Base-by-base conservation (phyloP, 1,284 basidiomycete species). In the Apiotrichum mycotoxinovorans region DNA sequence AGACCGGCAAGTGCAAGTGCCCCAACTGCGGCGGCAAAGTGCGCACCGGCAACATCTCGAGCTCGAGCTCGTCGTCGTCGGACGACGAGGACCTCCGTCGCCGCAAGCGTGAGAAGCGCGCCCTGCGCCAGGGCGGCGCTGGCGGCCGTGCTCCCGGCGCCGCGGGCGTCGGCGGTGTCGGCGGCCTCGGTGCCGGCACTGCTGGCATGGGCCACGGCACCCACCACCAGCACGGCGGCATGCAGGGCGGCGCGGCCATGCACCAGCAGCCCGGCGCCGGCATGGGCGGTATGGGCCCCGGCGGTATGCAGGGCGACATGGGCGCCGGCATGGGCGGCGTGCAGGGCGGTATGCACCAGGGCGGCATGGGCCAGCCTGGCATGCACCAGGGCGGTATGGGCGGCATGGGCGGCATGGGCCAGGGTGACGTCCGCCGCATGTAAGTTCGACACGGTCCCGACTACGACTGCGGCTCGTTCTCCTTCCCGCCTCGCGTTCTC, bases 1-100 rank as follows among this genome's bases (percentile, higher is more conserved):
- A 56, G 54, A 43, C 52, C 43, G 37, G 35, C 60, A 61, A 61
- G 60, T 61, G 60, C 60, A 61, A 61, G 60, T 61, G 60, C 56
- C 53, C 53, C 51, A 50, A 51, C 50, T 61, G 60, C 51, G 15
- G 23, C 18, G 60, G 60, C 30, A 50, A 48, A 14, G 60, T 49
- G 25, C 30, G 20, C 14, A n/a, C 20, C 11, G 60, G 56, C 17
- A 44, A 34, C 26, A 47, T 58, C 50, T 42, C 56, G 43, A 20
- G 18, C 20, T 55, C 53, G 35, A 56, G 53, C 30, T 40, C 40
- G 27, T 51, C 51, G 15, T 35, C 30, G n/a, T 45, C 38, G 17
- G 60, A 61, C 47, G 44, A 53, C 53, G 54, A 54, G 14, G 18
- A 14, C 25, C 53, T 56, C 47, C 40, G 41, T n/a, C 35, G 20